Conservation (phyloP, 2,329 filamentous ascomycete genomes). For the Fusarium falciforme region DNA sequence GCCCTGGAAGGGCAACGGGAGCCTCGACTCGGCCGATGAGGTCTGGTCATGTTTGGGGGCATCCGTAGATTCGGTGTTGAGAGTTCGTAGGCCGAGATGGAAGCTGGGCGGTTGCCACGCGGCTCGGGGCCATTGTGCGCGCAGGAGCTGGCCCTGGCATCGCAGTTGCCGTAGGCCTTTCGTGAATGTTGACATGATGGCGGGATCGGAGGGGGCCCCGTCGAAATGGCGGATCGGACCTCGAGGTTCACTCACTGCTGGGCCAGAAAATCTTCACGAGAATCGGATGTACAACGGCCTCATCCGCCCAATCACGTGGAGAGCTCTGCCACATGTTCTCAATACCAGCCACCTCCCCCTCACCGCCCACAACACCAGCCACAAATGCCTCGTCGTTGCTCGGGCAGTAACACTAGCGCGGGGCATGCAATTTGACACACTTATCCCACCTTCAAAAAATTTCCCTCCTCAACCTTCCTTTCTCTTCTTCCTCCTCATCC, state of each 20-base stretch:
- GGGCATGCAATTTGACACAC: slow-evolving; percentile 48
- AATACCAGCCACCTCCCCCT: slow-evolving; percentile 8
- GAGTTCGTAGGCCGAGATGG: slow-evolving; percentile 43
- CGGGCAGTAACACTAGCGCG: slow-evolving; percentile 47
- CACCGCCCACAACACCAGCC: slow-evolving; percentile 28
- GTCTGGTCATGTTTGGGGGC: slow-evolving; percentile 24
- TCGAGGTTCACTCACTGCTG: slow-evolving; percentile 32
- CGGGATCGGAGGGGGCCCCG: slow-evolving; percentile 38
- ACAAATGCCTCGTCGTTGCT: slow-evolving; percentile 35
- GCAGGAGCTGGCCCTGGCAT: slow-evolving; percentile 48
- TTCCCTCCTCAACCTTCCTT: slow-evolving; percentile 43
- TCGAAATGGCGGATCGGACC: slow-evolving; percentile 39
- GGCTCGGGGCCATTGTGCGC: slow-evolving; percentile 46
- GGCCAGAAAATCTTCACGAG: slow-evolving; percentile 43
- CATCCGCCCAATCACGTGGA: slow-evolving; percentile 42
- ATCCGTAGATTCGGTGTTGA: slow-evolving; percentile 39
- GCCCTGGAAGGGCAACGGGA: slow-evolving; percentile 47
- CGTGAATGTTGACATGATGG: slow-evolving; percentile 51
- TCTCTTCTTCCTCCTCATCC: slow-evolving; percentile 37
- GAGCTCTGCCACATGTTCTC: slow-evolving; percentile 26
- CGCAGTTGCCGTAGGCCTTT: slow-evolving; percentile 51
- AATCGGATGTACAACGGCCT: slow-evolving; percentile 24
- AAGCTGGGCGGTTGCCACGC: slow-evolving; percentile 38
- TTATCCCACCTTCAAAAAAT: slow-evolving; percentile 48
- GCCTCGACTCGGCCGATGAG: slow-evolving; percentile 34